Percentiles rank a stretch among this genome's conserved stretches.
These are phyloP conservation scores for Stenogyne calaminthoides DNA, from an alignment of 305 asterid genomes.

Conservation along the genomic window DNA sequence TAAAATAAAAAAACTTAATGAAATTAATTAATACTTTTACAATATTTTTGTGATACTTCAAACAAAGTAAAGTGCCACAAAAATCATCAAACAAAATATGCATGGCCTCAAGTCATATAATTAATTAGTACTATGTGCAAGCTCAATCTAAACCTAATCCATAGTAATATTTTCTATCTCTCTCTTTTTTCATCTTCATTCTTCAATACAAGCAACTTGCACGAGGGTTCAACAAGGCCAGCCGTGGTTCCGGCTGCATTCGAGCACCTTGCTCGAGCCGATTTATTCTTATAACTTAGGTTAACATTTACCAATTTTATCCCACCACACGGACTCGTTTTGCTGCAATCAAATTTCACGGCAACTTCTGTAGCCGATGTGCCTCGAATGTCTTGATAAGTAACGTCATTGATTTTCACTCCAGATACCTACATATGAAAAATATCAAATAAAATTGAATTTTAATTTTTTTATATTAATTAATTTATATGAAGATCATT, in stretches of 20 bases:
- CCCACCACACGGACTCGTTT: slow-evolving; percentile 42
- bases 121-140: no score
- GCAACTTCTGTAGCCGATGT: slow-evolving; percentile 62
- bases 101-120: no score
- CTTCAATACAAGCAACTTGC: slow-evolving; percentile 38
- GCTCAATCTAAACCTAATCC: not conserved
- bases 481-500: no score
- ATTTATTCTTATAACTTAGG: slow-evolving; percentile 27
- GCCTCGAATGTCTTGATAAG: slow-evolving; percentile 50
- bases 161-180: not conserved
- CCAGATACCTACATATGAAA: slow-evolving; percentile 45
- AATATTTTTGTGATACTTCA: no score
- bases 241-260: slow-evolving; percentile 46
- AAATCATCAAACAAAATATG: no score
- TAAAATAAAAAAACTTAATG: not conserved
- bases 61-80: no score
- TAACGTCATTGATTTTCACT: slow-evolving; percentile 45
- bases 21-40: no score
- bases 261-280: slow-evolving; percentile 38
- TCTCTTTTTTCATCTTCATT: not conserved
- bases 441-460: not conserved
- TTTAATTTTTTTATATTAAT: no score
- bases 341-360: slow-evolving; percentile 53
- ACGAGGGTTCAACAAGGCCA: slow-evolving; percentile 39
- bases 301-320: slow-evolving; percentile 43